phyloP scores from a whole-genome alignment of 345 rosid genomes.

The Salix koriyanagi region DNA sequence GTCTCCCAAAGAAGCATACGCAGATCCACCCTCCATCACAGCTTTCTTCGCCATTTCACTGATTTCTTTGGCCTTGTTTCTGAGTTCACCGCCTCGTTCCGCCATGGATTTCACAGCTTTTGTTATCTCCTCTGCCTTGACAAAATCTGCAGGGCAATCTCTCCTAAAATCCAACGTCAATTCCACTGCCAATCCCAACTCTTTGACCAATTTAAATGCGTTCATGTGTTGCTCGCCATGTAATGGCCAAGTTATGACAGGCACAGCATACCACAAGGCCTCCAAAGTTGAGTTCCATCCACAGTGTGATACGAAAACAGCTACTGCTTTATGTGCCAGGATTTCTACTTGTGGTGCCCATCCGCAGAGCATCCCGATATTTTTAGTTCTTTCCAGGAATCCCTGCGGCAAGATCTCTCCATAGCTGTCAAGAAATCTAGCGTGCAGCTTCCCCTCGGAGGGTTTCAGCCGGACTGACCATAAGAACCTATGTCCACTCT shows the following conservation, averaged over 20 bases:
- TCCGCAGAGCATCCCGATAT: constrained; percentile 34
- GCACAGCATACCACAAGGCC: constrained; percentile 49
- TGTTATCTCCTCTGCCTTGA: constrained; percentile 34
- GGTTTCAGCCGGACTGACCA: constrained; percentile 47
- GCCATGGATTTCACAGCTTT: constrained; percentile 29
- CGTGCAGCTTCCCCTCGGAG: constrained; percentile 7
- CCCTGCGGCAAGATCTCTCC: constrained; percentile 38
- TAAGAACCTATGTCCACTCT: constrained; percentile 35
- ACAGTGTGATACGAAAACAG: constrained; percentile 68
- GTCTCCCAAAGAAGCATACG: not conserved
- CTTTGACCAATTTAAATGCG: constrained; percentile 42
- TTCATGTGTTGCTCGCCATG: constrained; percentile 54
- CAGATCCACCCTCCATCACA: constrained; percentile 36
- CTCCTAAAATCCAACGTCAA: constrained; percentile 40
- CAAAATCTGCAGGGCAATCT: not conserved
- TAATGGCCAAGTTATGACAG: constrained; percentile 49
- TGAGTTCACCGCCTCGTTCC: constrained; percentile 25
- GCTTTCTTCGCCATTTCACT: constrained; percentile 27
- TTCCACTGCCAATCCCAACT: constrained; percentile 42
- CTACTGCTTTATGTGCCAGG: constrained; percentile 36
- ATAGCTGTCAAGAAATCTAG: constrained; percentile 16
- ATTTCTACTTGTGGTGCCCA: constrained; percentile 52
- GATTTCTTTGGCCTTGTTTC: constrained; percentile 31
- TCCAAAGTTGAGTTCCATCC: constrained; percentile 59
- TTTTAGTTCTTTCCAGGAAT: constrained; percentile 35